Percentiles rank a stretch among this genome's conserved stretches.
Evolutionary conservation across 176 grass and related monocot species (phyloP).

Genomic region (Saccharum officinarum): DNA sequence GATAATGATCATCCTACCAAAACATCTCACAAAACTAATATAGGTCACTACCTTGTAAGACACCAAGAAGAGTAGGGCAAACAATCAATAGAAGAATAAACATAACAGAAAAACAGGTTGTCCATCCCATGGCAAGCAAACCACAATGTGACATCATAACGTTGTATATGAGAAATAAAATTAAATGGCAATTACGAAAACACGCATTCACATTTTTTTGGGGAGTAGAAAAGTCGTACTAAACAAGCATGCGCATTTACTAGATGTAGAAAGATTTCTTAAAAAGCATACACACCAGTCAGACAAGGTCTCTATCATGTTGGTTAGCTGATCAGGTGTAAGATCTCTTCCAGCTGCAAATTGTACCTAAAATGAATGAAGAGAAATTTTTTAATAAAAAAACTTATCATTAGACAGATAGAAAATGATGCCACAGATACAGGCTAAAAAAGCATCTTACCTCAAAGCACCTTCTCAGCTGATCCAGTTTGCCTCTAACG

Average conservation of each 20-base stretch:
- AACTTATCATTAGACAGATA: not conserved
- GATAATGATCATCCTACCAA: not conserved
- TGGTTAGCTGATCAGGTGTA: slow-evolving; percentile 82
- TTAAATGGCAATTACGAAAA: not conserved
- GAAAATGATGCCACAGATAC: slow-evolving; percentile 19
- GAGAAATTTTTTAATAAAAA: not conserved
- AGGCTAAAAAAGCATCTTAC: slow-evolving; percentile 37
- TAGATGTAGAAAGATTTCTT: not conserved
- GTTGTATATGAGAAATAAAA: not conserved
- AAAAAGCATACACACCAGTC: slow-evolving; percentile 70
- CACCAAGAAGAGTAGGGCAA: not conserved
- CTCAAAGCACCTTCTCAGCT: slow-evolving; percentile 93
- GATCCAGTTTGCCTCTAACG: slow-evolving; percentile 97
- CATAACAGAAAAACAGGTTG: not conserved
- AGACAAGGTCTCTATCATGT: slow-evolving; percentile 84
- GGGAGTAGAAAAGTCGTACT: not conserved
- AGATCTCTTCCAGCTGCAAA: slow-evolving; percentile 98
- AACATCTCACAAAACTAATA: not conserved
- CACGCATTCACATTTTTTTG: slow-evolving; percentile 23
- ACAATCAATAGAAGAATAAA: not conserved
- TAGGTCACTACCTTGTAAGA: not conserved
- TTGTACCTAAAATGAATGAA: slow-evolving; percentile 70
- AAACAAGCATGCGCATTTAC: slow-evolving; percentile 16
- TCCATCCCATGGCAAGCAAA: not conserved
- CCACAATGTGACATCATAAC: not conserved